Base-by-base conservation (phyloP, 2,329 filamentous ascomycete species). In the Penicillium sp. region DNA sequence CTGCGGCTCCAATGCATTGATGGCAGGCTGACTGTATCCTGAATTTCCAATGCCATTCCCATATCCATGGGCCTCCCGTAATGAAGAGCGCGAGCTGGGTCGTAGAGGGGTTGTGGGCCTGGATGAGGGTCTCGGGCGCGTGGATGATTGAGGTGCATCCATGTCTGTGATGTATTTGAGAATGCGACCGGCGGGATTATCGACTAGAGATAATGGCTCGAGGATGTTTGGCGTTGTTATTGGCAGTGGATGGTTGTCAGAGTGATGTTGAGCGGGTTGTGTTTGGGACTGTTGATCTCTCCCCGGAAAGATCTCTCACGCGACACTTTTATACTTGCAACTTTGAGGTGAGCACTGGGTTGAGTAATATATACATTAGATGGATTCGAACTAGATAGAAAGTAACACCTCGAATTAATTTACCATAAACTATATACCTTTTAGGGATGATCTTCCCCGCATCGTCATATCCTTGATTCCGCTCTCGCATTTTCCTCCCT, bases 61-160 rank as follows among this genome's bases (percentile, higher is more conserved):
- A 56, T 77, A 78, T 44, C 80, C 79, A 48, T 82, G 81, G 41
- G 84, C 87, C 53, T 89, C 87, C 64, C 88, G 87, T 56, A 96
- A 82, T 12, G 89, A 95, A 17, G 87, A 89, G 45, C 91, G 85
- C 3, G 91, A 96, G 19, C 87, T 88, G 15, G 91, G 87, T 43
- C 91, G 87, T 9, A 98, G 80, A 28, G 93, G 93, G 4, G 93
- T 97, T 2, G 90, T 95, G 21, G 91, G 93, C 54, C 88, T 84
- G 37, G 87, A 88, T 5, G 77, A 70, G 17, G 76, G 77, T 43
- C 77, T 78, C 42, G 80, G 75, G 56, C 81, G 83, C 37, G 82
- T 85, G 45, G 76, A 77, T 22, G 82, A 82, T 55, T 75, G 73
- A 35, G 61, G 59, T 38, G 56, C 45, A 38, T 69, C 64, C 61